phyloP scores from a whole-genome alignment of 768 basidiomycete species.

The Boletellus sp. region DNA sequence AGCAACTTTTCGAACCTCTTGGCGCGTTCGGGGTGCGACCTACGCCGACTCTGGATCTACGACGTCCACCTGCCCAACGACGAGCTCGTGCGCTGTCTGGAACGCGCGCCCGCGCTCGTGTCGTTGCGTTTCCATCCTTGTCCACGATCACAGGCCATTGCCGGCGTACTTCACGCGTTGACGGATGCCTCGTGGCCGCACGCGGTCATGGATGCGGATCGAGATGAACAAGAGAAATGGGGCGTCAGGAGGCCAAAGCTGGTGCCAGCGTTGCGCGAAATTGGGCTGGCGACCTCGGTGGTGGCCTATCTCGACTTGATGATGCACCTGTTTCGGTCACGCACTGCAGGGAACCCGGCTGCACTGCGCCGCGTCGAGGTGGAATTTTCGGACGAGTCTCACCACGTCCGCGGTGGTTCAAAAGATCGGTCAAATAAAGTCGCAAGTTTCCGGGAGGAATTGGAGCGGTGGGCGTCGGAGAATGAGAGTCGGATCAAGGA shows the following conservation, averaged over 20 bases:
- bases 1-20: slow-evolving; percentile 16
- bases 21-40: slow-evolving; percentile 13
- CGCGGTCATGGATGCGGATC: background rate
- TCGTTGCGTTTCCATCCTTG: slow-evolving; percentile 15
- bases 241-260: background rate
- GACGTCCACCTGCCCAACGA: slow-evolving; percentile 15
- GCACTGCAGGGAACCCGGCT: background rate
- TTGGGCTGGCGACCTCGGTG: slow-evolving; percentile 7
- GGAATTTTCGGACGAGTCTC: slow-evolving; percentile 1
- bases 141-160: slow-evolving; percentile 14
- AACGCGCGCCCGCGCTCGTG: slow-evolving; percentile 6
- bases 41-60: slow-evolving; percentile 13
- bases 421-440: background rate
- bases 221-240: background rate
- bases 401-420: background rate
- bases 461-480: background rate
- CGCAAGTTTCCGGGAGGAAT: background rate
- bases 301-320: background rate
- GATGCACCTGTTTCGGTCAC: background rate
- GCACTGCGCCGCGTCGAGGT: background rate
- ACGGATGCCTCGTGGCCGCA: background rate
- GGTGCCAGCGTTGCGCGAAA: slow-evolving; percentile 9
- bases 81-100: slow-evolving; percentile 19
- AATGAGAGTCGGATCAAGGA: background rate
- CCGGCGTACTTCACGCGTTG: slow-evolving; percentile 7